Evolutionary conservation across 192 early-diverging fungal species (phyloP).

Genomic region (Cetraspora pellucida): DNA sequence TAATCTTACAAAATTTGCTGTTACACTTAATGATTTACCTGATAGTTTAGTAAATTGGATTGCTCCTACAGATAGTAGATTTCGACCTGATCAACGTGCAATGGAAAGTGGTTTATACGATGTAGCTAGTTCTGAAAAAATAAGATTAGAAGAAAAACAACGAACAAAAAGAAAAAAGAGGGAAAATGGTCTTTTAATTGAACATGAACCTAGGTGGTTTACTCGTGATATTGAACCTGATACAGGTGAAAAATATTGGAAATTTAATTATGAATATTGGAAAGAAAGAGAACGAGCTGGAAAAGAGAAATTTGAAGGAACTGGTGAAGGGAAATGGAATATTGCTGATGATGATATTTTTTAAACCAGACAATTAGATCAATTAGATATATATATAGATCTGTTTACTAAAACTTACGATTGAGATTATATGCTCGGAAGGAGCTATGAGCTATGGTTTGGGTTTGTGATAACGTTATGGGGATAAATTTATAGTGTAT

Average conservation of each 20-base stretch:
- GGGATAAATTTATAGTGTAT: no score
- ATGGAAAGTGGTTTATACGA: slow-evolving; percentile 86
- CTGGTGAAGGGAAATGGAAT: slow-evolving; percentile 47
- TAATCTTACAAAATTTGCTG: slow-evolving; percentile 77
- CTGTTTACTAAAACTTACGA: no score
- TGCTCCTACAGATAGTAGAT: slow-evolving; percentile 80
- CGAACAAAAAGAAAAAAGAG: slow-evolving; percentile 60
- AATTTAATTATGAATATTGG: slow-evolving; percentile 77
- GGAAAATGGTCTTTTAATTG: slow-evolving; percentile 54
- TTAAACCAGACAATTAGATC: slow-evolving; percentile 26
- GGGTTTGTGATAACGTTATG: no score
- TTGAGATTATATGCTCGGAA: no score
- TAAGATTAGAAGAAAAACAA: slow-evolving; percentile 76
- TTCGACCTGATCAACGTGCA: slow-evolving; percentile 82
- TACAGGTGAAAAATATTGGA: slow-evolving; percentile 68
- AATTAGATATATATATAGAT: no score
- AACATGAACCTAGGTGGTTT: slow-evolving; percentile 83
- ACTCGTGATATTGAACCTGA: slow-evolving; percentile 61
- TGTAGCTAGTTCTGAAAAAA: slow-evolving; percentile 72
- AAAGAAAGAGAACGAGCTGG: slow-evolving; percentile 55
- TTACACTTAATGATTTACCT: slow-evolving; percentile 74
- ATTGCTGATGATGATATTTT: slow-evolving; percentile 49
- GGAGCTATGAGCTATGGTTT: no score
- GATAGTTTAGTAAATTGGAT: slow-evolving; percentile 58
- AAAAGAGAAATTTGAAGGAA: slow-evolving; percentile 34